Conservation (phyloP, 306 rosid species). For the Cercis canadensis region DNA sequence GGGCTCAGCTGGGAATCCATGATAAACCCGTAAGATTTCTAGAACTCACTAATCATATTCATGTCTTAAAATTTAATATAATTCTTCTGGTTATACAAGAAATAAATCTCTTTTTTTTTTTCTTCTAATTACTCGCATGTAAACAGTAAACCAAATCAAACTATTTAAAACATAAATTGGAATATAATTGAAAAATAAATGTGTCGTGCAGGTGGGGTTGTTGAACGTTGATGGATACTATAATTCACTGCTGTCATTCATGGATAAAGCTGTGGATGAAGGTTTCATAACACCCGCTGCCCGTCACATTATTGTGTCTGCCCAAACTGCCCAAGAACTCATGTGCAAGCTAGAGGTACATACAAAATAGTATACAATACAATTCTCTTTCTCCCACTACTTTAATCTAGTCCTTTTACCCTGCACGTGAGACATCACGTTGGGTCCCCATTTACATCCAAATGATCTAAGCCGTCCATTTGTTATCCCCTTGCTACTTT, state of each 20-base stretch:
- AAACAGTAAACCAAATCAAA: too few species aligned
- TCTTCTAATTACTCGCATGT: too few species aligned
- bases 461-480: slow-evolving; percentile 45
- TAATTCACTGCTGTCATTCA: slow-evolving; percentile 82
- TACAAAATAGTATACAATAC: neutral
- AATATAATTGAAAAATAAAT: slow-evolving; percentile 14
- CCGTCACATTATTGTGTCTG: slow-evolving; percentile 95
- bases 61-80: too few species aligned
- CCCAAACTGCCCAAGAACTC: slow-evolving; percentile 94
- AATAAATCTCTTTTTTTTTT: too few species aligned
- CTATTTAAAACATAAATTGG: neutral
- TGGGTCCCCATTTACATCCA: too few species aligned
- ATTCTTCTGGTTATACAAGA: too few species aligned
- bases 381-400: neutral
- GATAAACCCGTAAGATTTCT: slow-evolving; percentile 74
- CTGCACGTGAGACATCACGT: too few species aligned
- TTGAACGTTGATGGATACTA: slow-evolving; percentile 96
- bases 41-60: too few species aligned
- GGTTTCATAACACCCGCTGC: slow-evolving; percentile 92
- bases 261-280: slow-evolving; percentile 97
- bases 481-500: slow-evolving; percentile 8
- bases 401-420: too few species aligned
- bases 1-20: slow-evolving; percentile 97
- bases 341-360: slow-evolving; percentile 93
- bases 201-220: slow-evolving; percentile 96